Base-by-base conservation (phyloP, 768 basidiomycete genomes). In the Harrya chromipes region DNA sequence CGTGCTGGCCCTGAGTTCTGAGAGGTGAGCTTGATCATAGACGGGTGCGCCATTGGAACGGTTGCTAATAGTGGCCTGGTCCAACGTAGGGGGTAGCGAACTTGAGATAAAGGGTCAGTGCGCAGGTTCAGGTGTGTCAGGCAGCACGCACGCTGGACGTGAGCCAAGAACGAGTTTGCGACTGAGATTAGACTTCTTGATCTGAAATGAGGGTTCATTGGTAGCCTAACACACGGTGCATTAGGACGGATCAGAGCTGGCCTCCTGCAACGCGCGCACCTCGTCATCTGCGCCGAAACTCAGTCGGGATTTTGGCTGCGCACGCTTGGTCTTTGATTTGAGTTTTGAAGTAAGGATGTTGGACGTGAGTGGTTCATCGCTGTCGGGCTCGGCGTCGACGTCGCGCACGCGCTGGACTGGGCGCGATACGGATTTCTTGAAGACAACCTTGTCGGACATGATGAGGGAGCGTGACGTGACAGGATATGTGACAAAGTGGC, bases 121-220 rank as follows among this genome's bases (percentile, higher is more conserved):
- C 13, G 7, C 42, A 43, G 47, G 34, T 34, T n/a, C 40, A 12
- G 11, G 13, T 26, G 5, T n/a, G 29, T 19, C 20, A 27, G 34
- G 23, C 50, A 39, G 11, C 19, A 63, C 68, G 46, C 47, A 83
- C 80, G 79, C 71, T 44, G 82, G 73, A 64, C 78, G 77, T 40
- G 72, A 76, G 13, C 80, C 79, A 36, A 86, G 66, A 2, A 79
- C 61, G 53, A 88, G 61, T 56, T 85, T 87, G 53, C 74, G 72
- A 59, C 89, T 91, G 38, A 92, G 72, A 46, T 66, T 84, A 2
- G 87, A 90, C 69, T 90, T 93, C 65, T 90, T 92, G 16, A 92
- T 72, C 71, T 87, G 76, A 64, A 93, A 91, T 0, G 77, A 72
- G 50, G 89, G 84, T 8, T 75, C 81, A 34, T 76, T 77, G 11